phyloP scores from a whole-genome alignment of 495 filamentous ascomycete species.

The Hyaloscypha hepaticicola region DNA sequence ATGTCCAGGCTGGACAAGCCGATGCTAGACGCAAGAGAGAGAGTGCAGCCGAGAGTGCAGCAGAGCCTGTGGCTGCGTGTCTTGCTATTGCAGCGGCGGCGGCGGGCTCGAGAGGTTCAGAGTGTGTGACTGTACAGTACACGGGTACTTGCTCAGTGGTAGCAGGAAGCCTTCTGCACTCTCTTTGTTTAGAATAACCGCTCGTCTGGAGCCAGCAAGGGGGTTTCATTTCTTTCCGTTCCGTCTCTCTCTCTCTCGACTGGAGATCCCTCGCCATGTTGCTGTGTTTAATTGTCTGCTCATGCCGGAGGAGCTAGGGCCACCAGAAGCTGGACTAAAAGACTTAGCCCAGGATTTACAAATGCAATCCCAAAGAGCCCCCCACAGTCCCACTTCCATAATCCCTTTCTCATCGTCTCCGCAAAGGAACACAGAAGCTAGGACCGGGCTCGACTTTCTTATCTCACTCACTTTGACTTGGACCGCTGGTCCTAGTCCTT shows the following conservation, averaged over 20 bases:
- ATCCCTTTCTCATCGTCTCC: background rate
- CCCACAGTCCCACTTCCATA: background rate
- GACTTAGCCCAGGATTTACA: background rate
- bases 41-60: conserved; percentile 9
- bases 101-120: too few relatives aligned
- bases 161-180: background rate
- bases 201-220: background rate
- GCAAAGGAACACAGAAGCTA: background rate
- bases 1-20: background rate
- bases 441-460: background rate
- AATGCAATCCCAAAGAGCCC: background rate
- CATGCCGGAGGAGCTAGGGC: background rate
- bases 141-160: conserved; percentile 1
- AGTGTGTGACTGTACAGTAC: too few relatives aligned
- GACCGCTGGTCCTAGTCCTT: conserved; percentile 1
- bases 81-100: too few relatives aligned
- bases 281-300: background rate
- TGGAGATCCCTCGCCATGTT: background rate
- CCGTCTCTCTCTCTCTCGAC: too few relatives aligned
- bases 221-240: too few relatives aligned
- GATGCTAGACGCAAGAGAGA: conserved; percentile 5
- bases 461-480: background rate
- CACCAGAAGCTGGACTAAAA: background rate
- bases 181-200: too few relatives aligned
- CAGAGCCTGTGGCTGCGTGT: conserved; percentile 8